Evolutionary conservation across 352 stramenopile species (phyloP).

Genomic region (Phytophthora sp.): DNA sequence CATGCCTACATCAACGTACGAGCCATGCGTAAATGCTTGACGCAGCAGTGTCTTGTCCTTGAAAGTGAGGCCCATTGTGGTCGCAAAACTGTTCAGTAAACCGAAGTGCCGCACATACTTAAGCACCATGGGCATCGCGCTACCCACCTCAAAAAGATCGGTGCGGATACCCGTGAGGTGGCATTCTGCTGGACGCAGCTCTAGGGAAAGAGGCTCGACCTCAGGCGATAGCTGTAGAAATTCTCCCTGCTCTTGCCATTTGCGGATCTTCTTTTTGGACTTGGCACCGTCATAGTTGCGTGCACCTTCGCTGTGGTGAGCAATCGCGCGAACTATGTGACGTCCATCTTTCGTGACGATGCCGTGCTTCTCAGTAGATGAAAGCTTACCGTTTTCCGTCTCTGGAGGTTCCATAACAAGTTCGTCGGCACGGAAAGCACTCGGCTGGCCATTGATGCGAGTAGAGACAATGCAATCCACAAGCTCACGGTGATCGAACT

Average conservation of each 20-base stretch:
- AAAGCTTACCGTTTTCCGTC: conserved; percentile 9
- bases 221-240: conserved; percentile 76
- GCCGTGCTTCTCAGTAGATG: conserved; percentile 5
- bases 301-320: conserved; percentile 59
- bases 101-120: conserved; percentile 85
- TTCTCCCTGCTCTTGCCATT: conserved; percentile 61
- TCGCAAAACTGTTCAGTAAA: conserved; percentile 69
- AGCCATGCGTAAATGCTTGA: conserved; percentile 86
- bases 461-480: conserved; percentile 79
- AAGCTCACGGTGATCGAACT: conserved; percentile 55
- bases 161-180: conserved; percentile 78
- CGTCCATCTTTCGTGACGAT: conserved; percentile 43
- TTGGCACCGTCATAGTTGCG: conserved; percentile 76
- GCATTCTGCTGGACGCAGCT: conserved; percentile 55
- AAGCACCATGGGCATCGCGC: conserved; percentile 86
- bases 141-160: conserved; percentile 85
- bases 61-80: conserved; percentile 65
- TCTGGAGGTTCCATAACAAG: conserved; percentile 42
- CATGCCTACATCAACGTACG: conserved; percentile 86
- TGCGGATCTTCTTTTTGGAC: conserved; percentile 60
- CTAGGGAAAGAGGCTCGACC: conserved; percentile 49
- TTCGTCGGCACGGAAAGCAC: conserved; percentile 68
- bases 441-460: conserved; percentile 66
- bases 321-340: conserved; percentile 41
- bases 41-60: conserved; percentile 79